Conservation (phyloP, 2,329 filamentous ascomycete genomes). For the Colletotrichum caudatum region DNA sequence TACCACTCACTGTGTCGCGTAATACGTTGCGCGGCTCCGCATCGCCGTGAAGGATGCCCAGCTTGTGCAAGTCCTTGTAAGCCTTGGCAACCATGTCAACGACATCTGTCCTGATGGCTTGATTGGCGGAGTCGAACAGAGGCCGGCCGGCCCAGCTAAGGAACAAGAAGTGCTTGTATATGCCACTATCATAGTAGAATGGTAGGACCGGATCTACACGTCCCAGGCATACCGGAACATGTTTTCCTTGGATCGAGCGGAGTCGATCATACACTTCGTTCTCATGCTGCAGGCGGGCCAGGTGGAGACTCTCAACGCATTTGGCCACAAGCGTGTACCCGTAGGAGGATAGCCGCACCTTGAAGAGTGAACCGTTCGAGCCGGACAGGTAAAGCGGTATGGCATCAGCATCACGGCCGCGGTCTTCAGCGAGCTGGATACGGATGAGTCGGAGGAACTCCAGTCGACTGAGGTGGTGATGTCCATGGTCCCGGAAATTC, state of each 20-base stretch:
- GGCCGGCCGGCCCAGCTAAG: constrained; percentile 50
- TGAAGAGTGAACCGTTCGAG: constrained; percentile 51
- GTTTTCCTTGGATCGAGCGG: too few species aligned
- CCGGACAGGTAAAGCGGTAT: constrained; percentile 48
- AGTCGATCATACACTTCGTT: constrained; percentile 48
- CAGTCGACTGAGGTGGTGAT: constrained; percentile 44
- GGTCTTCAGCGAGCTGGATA: constrained; percentile 48
- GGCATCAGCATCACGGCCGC: constrained; percentile 48
- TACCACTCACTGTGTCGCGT: not conserved
- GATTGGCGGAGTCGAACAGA: constrained; percentile 43
- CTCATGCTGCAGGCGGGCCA: constrained; percentile 47
- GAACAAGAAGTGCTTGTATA: constrained; percentile 51
- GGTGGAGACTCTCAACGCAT: constrained; percentile 48
- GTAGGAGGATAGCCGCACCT: constrained; percentile 50
- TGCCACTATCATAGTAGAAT: constrained; percentile 24
- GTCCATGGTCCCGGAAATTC: constrained; percentile 46
- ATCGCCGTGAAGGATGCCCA: not conserved
- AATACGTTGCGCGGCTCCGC: not conserved
- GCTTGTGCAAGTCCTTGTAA: not conserved
- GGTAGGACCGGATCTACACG: too few species aligned
- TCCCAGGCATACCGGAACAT: too few species aligned
- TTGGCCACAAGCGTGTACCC: constrained; percentile 56
- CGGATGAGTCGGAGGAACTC: constrained; percentile 48
- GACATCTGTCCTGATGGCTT: constrained; percentile 30
- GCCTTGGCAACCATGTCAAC: constrained; percentile 26